Evolutionary conservation across 192 early-diverging fungal genomes (phyloP), one percentile per base, ranked within the genome.

Genomic region (Umbelopsis sp.): DNA sequence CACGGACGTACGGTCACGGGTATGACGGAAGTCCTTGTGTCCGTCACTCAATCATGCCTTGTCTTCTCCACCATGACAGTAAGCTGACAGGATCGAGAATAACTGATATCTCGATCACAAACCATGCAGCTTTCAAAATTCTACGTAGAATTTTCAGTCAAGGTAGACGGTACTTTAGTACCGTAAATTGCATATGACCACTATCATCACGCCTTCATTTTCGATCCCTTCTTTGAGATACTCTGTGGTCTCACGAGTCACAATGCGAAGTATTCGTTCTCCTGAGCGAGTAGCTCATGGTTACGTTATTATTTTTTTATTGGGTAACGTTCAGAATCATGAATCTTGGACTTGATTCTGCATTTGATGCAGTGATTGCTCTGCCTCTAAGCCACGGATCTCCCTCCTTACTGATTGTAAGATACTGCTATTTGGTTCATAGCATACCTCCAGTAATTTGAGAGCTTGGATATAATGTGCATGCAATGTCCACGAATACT

Each of bases 1-100:
- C 56, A 62, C 56, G 26, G 56, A 62, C 56, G 10, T 34, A 34
- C 4, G 29, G 56, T 62, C 56, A 62, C 29, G 56, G 56, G 56
- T 62, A 62, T 49, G 29, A 26, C 2, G 12, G 17, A 14, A 17
- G 31, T 1, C 56, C 56, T 62, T 62, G 56, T 62, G 56, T 34
- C 17, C 34, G 56, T 62, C 56, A 62, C 31, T 34, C 56, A 62
- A 62, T 34, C 29, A 34, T 62, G 26, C 12, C 14, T 26, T 34
- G 26, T 34, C 29, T 62, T 20, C 17, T 20, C 56, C 0, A 21
- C 47, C n/a, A 49, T 21, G 47, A 49, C n/a, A 17, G 47, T 16
- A 16, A n/a, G 1, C 20, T 49, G 47, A 49, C 47, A 49, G 20
- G 47, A 49, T 49, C 47, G 47, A 49, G n/a, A 47, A 12, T n/a